phyloP scores from a whole-genome alignment of 2,329 filamentous ascomycete species.

The Calycina herbarum region DNA sequence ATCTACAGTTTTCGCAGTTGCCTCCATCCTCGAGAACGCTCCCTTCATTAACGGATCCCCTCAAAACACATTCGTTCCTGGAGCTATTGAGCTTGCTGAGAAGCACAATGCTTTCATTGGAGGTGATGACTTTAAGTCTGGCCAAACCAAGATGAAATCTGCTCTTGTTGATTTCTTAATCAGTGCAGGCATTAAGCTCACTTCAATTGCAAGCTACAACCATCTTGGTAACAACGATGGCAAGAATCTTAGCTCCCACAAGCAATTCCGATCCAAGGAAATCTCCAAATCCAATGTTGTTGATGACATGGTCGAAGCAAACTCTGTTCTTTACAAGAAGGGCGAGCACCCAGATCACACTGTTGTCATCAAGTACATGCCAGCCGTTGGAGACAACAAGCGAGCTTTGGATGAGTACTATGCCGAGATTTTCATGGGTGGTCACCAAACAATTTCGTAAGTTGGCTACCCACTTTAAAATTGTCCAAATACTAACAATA shows the following conservation, averaged over 20 bases:
- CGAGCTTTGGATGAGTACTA: conserved; percentile 98
- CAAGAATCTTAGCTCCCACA: conserved; percentile 96
- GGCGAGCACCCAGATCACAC: conserved; percentile 97
- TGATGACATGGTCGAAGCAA: conserved; percentile 98
- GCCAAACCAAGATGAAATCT: conserved; percentile 99
- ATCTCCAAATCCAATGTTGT: conserved; percentile 99
- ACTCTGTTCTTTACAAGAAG: conserved; percentile 83
- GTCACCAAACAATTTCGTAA: conserved; percentile 92
- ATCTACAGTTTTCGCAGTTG: conserved; percentile 93
- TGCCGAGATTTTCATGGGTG: conserved; percentile 97
- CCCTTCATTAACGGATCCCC: conserved; percentile 99
- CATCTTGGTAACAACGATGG: conserved; percentile 99
- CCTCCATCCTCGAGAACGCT: conserved; percentile 82
- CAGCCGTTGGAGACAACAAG: conserved; percentile 98
- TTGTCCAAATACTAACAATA: conserved; percentile 19
- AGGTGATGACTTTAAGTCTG: conserved; percentile 99
- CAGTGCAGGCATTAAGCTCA: conserved; percentile 97
- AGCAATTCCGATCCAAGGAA: conserved; percentile 99
- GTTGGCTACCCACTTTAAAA: conserved; percentile 38
- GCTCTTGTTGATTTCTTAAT: conserved; percentile 98
- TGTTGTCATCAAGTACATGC: conserved; percentile 99
- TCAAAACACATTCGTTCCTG: conserved; percentile 98
- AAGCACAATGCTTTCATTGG: conserved; percentile 87
- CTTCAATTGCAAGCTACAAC: conserved; percentile 98
- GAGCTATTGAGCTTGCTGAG: conserved; percentile 85